Base-by-base conservation (phyloP, 2,329 filamentous ascomycete genomes). In the Xylariomycetidae sp. region DNA sequence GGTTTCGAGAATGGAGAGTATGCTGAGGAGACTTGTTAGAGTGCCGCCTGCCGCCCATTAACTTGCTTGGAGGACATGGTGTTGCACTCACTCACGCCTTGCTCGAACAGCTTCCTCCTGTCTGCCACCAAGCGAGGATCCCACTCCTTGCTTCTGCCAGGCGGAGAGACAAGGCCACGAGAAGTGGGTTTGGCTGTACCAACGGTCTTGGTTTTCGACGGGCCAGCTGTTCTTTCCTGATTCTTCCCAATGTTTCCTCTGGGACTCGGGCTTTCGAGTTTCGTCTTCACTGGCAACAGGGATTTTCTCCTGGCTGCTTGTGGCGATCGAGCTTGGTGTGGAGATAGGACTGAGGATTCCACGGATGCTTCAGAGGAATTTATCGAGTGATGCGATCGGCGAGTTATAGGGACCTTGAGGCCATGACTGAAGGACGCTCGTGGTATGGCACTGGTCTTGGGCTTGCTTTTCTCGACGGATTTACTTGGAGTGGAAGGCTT, bases 71-170 rank as follows among this genome's bases (percentile, higher is more conserved):
- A 22, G 13, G 2, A 19, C 2, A 12, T 9, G 12, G 19, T 8
- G 20, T 22, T 19, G 19, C 18, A 49, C 52, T 48, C 33, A 59
- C 57, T 39, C 16, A 35, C 41, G 14, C 35, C 35, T 22, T 38
- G 26, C 32, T 61, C 57, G 35, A 61, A 59, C 18, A 58, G 8
- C 31, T 46, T 54, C 34, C 53, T 52, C 13, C 50, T 49, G 37
- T 58, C 56, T 10, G 50, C 41, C 15, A 57, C 44, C 6, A 49
- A 29, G 19, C 40, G 49, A 7, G 50, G 50, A 39, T 56, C 46
- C 47, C 50, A 54, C 23, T 48, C 52, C 40, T 38, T 36, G 13
- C 25, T 19, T 24, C 19, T 48, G 40, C 23, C 19, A 17, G 22
- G 35, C 18, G 38, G 40, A 35, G 47, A 48, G 37, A 32, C 20